Evolutionary conservation across 345 rosid genomes (phyloP).

Genomic region (Passiflora organensis): DNA sequence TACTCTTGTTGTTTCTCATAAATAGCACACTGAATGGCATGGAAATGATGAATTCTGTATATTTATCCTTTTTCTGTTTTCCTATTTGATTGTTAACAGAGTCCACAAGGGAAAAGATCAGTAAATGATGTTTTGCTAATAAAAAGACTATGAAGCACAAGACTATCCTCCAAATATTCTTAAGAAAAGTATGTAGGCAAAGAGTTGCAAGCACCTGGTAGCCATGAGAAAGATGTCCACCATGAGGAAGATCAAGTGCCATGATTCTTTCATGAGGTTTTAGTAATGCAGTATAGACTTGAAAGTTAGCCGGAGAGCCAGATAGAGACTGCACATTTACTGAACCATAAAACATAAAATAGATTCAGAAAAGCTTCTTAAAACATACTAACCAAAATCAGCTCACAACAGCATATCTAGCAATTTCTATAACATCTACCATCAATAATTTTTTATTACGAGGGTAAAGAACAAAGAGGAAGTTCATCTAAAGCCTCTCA

Average conservation of each 20-base stretch:
- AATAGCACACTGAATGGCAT: too few relatives aligned
- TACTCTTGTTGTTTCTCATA: too few relatives aligned
- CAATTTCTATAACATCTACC: too few relatives aligned
- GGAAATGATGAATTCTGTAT: too few relatives aligned
- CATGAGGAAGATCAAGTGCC: conserved; percentile 99
- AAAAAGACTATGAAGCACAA: not conserved
- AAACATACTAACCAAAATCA: not conserved
- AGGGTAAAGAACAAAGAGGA: not conserved
- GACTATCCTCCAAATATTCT: not conserved
- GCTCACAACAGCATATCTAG: too few relatives aligned
- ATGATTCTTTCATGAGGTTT: conserved; percentile 97
- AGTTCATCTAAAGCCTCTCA: not conserved
- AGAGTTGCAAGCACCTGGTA: conserved; percentile 68
- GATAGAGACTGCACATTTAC: conserved; percentile 97
- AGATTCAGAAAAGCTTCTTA: conserved; percentile 10
- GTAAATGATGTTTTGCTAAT: not conserved
- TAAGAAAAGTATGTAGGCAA: not conserved
- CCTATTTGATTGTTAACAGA: too few relatives aligned
- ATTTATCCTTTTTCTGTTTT: too few relatives aligned
- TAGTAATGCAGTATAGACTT: conserved; percentile 88
- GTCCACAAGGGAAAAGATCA: not conserved
- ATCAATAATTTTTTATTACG: not conserved
- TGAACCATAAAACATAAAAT: conserved; percentile 30
- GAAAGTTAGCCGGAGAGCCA: conserved; percentile 95
- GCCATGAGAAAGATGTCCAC: conserved; percentile 99